Percentiles rank a stretch among this genome's conserved stretches.
Evolutionary conservation across 192 early-diverging fungal genomes (phyloP).

Genomic region (Coemansia sp.): DNA sequence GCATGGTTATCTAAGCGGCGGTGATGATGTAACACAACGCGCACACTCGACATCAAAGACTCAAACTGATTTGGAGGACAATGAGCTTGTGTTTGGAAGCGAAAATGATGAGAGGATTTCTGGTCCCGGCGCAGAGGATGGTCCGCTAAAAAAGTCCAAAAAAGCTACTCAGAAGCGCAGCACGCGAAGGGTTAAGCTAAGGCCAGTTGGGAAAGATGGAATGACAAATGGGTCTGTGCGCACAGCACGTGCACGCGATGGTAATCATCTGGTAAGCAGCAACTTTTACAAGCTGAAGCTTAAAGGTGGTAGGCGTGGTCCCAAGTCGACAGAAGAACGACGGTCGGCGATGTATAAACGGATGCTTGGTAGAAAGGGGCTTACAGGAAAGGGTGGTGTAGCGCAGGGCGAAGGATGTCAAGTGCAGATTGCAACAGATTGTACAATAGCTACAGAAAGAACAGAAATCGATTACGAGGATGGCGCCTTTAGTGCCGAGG

Average conservation of each 20-base stretch:
- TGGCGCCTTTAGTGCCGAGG: no score
- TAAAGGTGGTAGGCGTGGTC: constrained; percentile 26
- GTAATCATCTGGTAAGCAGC: constrained; percentile 40
- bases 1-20: constrained; percentile 17
- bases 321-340: constrained; percentile 37
- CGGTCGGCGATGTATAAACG: constrained; percentile 48
- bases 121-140: neutral
- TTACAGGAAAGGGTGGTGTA: neutral
- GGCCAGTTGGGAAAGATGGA: constrained; percentile 30
- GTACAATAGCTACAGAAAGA: neutral
- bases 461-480: neutral
- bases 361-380: constrained; percentile 20
- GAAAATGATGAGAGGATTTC: constrained; percentile 8
- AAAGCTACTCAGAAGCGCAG: constrained; percentile 54
- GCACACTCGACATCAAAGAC: neutral
- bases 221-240: neutral
- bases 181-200: constrained; percentile 50
- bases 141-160: constrained; percentile 16
- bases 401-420: neutral
- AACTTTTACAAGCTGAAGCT: constrained; percentile 52
- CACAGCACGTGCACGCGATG: constrained; percentile 3
- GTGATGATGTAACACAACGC: neutral
- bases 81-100: constrained; percentile 31
- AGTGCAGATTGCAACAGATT: neutral
- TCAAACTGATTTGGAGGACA: constrained; percentile 14